phyloP scores from a whole-genome alignment of 495 filamentous ascomycete genomes.

The Monascus purpureus region DNA sequence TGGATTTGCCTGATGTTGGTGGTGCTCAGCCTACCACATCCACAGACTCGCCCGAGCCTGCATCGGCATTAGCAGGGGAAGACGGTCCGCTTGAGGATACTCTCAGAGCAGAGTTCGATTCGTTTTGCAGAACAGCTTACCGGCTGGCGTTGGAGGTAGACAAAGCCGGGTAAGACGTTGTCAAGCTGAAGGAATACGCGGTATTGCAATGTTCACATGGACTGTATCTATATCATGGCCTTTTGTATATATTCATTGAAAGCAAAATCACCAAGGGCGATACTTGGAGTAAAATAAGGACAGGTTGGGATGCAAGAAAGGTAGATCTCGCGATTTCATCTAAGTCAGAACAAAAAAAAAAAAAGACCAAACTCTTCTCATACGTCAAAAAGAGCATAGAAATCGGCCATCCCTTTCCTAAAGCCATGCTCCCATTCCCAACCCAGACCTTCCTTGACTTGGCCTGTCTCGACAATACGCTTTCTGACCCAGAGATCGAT shows the following conservation, averaged over 20 bases:
- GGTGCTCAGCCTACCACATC: too few species aligned
- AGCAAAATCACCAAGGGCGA: too few species aligned
- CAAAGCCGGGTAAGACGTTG: not conserved
- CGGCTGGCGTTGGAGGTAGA: constrained; percentile 23
- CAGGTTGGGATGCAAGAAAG: too few species aligned
- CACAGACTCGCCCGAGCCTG: not conserved
- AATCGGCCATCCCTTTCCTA: constrained; percentile 27
- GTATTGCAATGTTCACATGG: too few species aligned
- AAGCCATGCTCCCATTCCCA: constrained; percentile 43
- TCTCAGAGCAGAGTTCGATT: constrained; percentile 15
- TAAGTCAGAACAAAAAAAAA: not conserved
- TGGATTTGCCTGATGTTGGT: too few species aligned
- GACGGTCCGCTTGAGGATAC: constrained; percentile 1
- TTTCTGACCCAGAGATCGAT: constrained; percentile 40
- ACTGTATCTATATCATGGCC: too few species aligned
- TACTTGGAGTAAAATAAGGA: too few species aligned
- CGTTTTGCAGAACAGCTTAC: constrained; percentile 24
- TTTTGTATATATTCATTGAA: too few species aligned
- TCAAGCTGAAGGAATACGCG: too few species aligned
- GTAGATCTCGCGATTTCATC: not conserved
- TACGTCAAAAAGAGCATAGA: constrained; percentile 19
- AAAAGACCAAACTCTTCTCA: too few species aligned
- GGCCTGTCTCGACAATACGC: constrained; percentile 31
- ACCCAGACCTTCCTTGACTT: constrained; percentile 19
- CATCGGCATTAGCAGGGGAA: not conserved